These are phyloP conservation scores for Cenchrus purpureus DNA, from an alignment of 176 grass and related monocot species.

Conservation along the genomic window DNA sequence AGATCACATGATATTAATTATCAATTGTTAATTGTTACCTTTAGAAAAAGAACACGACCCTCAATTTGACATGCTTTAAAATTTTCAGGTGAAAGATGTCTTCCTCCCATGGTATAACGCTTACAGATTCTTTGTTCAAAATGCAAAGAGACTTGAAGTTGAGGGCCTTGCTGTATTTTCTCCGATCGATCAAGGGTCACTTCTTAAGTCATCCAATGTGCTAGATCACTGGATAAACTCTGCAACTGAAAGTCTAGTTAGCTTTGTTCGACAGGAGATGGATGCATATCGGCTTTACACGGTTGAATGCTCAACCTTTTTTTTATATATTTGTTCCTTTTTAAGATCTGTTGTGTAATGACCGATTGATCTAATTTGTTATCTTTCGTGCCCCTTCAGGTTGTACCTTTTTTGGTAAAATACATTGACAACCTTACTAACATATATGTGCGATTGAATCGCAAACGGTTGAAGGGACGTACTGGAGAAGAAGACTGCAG, in stretches of 20 bases:
- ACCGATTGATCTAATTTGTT: conserved; percentile 22
- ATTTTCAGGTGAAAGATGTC: conserved; percentile 96
- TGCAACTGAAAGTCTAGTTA: conserved; percentile 94
- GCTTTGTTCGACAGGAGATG: conserved; percentile 97
- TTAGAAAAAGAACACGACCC: conserved; percentile 19
- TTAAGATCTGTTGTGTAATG: conserved; percentile 22
- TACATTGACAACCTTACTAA: conserved; percentile 98
- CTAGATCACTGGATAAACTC: conserved; percentile 98
- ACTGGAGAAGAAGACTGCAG: conserved; percentile 98
- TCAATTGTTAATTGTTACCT: conserved; percentile 28
- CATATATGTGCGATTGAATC: conserved; percentile 97
- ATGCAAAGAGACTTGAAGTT: conserved; percentile 96
- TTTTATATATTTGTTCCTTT: conserved; percentile 36
- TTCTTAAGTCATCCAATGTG: conserved; percentile 88
- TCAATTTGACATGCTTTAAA: conserved; percentile 18
- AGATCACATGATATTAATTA: conserved; percentile 27
- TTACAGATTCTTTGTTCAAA: conserved; percentile 97
- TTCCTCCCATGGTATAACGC: conserved; percentile 99
- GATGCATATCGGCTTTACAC: conserved; percentile 97
- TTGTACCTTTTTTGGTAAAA: conserved; percentile 95
- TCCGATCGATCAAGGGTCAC: conserved; percentile 62
- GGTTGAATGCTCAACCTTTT: conserved; percentile 32
- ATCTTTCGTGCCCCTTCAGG: conserved; percentile 53
- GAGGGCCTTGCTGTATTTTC: conserved; percentile 73
- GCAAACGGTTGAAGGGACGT: conserved; percentile 91